Conservation (phyloP, 2,329 filamentous ascomycete species). For the Lasiodiplodia sp. region DNA sequence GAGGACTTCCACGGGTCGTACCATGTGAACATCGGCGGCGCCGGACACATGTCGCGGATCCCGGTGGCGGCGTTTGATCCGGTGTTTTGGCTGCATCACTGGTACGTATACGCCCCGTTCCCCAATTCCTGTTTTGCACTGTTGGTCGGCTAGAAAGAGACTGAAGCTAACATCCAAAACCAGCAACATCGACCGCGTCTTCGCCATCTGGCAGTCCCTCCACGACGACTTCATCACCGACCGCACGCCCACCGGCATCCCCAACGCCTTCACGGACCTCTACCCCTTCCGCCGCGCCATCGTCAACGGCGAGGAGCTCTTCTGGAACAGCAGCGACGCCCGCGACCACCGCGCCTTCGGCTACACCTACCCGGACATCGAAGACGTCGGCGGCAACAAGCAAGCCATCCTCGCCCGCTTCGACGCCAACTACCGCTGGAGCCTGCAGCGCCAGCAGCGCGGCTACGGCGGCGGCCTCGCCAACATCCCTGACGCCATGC, state of each 20-base stretch:
- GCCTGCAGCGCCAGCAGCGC: neutral
- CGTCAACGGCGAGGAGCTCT: neutral
- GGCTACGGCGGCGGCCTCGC: neutral
- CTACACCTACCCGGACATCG: neutral
- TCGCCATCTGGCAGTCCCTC: neutral
- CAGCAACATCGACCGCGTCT: neutral
- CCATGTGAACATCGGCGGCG: neutral
- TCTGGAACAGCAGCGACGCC: neutral
- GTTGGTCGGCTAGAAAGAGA: too few relatives aligned
- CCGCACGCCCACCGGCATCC: neutral
- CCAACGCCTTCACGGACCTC: neutral
- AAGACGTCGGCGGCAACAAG: neutral
- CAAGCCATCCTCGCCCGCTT: neutral
- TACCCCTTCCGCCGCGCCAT: slow-evolving; percentile 1
- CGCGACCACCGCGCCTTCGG: neutral
- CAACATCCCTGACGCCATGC: neutral
- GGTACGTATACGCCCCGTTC: neutral
- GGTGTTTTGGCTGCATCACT: neutral
- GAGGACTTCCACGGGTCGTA: neutral
- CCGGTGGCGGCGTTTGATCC: neutral
- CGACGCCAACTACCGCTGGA: neutral
- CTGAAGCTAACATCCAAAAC: too few relatives aligned
- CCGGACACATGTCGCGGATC: neutral
- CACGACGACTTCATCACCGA: neutral
- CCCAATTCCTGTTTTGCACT: too few relatives aligned